A percentile compares a stretch with the other conserved stretches of the same genome.
phyloP scores from a whole-genome alignment of 2,329 filamentous ascomycete genomes.

The Penicillium occitanis region DNA sequence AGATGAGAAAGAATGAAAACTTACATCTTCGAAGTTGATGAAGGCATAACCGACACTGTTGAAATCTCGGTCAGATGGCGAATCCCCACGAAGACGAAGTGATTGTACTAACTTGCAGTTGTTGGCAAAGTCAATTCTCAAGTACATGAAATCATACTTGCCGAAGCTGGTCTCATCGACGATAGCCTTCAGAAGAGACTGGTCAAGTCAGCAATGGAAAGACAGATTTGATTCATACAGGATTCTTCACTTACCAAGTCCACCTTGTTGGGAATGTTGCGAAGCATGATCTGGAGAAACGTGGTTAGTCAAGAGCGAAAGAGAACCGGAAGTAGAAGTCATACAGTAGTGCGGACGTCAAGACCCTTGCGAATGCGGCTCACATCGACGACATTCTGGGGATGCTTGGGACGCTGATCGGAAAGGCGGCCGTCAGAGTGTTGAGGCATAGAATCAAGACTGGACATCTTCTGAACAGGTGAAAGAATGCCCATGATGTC shows the following conservation, averaged over 20 bases:
- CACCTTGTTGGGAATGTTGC: conserved; percentile 92
- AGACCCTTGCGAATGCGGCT: conserved; percentile 56
- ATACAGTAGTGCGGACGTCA: conserved; percentile 73
- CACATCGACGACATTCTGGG: conserved; percentile 47
- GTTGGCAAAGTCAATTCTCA: conserved; percentile 84
- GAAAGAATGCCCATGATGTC: conserved; percentile 30
- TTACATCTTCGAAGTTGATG: conserved; percentile 85
- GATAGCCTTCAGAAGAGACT: conserved; percentile 72
- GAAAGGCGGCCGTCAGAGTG: conserved; percentile 30
- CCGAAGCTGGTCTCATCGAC: conserved; percentile 77
- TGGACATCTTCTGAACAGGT: conserved; percentile 5
- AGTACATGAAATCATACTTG: conserved; percentile 91
- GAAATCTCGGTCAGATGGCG: neutral
- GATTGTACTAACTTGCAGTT: conserved; percentile 71
- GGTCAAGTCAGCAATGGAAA: conserved; percentile 16
- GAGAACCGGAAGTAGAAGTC: conserved; percentile 28
- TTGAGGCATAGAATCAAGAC: conserved; percentile 31
- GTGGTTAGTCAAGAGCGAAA: conserved; percentile 21
- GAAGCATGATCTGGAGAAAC: conserved; percentile 73
- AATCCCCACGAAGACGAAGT: neutral
- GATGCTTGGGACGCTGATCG: conserved; percentile 34
- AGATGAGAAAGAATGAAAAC: conserved; percentile 30
- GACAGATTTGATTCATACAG: neutral
- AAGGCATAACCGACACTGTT: conserved; percentile 93
- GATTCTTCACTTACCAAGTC: conserved; percentile 52